These are phyloP conservation scores for Kodamaea sagamina DNA, from an alignment of 805 yeast genomes.

Conservation along the genomic window DNA sequence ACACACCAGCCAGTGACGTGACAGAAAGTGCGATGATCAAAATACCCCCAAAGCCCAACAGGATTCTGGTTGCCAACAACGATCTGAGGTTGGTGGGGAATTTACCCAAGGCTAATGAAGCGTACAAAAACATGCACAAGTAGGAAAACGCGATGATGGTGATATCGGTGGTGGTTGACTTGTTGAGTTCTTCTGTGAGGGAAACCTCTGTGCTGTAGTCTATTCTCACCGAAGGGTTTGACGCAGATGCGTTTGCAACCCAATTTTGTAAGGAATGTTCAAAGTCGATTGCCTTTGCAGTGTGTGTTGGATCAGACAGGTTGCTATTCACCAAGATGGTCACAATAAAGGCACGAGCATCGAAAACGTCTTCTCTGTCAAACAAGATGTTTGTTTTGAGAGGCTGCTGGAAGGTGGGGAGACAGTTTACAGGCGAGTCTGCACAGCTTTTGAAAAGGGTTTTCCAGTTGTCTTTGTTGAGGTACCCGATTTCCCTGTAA, in stretches of 20 bases:
- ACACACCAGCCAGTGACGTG: conserved; percentile 77
- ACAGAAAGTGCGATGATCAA: conserved; percentile 80
- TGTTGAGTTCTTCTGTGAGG: conserved; percentile 78
- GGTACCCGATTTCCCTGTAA: conserved; percentile 54
- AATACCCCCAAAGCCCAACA: conserved; percentile 83
- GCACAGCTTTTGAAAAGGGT: conserved; percentile 60
- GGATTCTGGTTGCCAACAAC: conserved; percentile 59
- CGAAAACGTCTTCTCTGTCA: conserved; percentile 49
- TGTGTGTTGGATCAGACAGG: conserved; percentile 42
- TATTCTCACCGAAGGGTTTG: conserved; percentile 51
- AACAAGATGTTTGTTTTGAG: conserved; percentile 70
- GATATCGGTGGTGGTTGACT: conserved; percentile 77
- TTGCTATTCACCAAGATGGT: conserved; percentile 68
- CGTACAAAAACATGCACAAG: conserved; percentile 82
- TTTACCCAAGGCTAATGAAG: conserved; percentile 71
- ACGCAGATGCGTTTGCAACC: conserved; percentile 18
- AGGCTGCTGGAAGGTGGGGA: conserved; percentile 92
- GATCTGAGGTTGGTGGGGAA: conserved; percentile 26
- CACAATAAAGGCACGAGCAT: conserved; percentile 72
- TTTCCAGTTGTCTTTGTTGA: conserved; percentile 60
- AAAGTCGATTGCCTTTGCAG: conserved; percentile 55
- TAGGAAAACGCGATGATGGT: conserved; percentile 73
- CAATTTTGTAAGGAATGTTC: conserved; percentile 61
- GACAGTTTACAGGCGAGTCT: conserved; percentile 80
- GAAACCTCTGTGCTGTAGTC: conserved; percentile 84